Percentiles rank a stretch among this genome's conserved stretches.
These are phyloP conservation scores for Candida quercuum DNA, from an alignment of 805 yeast genomes.

Conservation along the genomic window DNA sequence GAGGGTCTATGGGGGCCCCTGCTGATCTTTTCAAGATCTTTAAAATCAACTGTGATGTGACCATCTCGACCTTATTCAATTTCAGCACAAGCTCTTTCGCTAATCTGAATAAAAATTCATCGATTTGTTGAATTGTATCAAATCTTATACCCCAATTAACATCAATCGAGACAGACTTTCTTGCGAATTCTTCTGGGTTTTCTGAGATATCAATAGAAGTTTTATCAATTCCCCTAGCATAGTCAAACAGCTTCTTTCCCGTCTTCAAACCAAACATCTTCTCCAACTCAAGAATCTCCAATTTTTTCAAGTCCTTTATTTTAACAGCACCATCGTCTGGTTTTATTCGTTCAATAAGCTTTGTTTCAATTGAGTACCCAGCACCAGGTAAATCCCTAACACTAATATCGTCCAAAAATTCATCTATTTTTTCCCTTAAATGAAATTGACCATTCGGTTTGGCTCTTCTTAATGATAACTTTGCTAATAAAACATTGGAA, in stretches of 20 bases:
- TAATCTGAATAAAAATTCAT: constrained; percentile 52
- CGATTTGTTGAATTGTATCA: constrained; percentile 53
- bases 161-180: constrained; percentile 83
- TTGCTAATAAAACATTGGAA: constrained; percentile 68
- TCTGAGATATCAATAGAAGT: constrained; percentile 50
- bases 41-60: constrained; percentile 56
- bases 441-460: constrained; percentile 70
- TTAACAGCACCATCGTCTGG: constrained; percentile 17
- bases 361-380: constrained; percentile 46
- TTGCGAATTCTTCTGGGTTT: constrained; percentile 43
- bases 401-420: constrained; percentile 22
- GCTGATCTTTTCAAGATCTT: constrained; percentile 60
- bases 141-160: constrained; percentile 89
- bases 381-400: constrained; percentile 54
- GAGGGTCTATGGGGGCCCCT: constrained; percentile 68
- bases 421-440: constrained; percentile 33
- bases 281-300: constrained; percentile 34
- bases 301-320: constrained; percentile 32
- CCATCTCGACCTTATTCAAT: constrained; percentile 38
- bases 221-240: constrained; percentile 62
- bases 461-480: constrained; percentile 63
- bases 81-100: constrained; percentile 55
- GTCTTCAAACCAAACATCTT: constrained; percentile 60
- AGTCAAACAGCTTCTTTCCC: constrained; percentile 57
- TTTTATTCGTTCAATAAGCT: constrained; percentile 33